Percentiles rank a stretch among this genome's conserved stretches.
Conservation (phyloP, 2,329 filamentous ascomycete species). For the Myrmaecium sp. region DNA sequence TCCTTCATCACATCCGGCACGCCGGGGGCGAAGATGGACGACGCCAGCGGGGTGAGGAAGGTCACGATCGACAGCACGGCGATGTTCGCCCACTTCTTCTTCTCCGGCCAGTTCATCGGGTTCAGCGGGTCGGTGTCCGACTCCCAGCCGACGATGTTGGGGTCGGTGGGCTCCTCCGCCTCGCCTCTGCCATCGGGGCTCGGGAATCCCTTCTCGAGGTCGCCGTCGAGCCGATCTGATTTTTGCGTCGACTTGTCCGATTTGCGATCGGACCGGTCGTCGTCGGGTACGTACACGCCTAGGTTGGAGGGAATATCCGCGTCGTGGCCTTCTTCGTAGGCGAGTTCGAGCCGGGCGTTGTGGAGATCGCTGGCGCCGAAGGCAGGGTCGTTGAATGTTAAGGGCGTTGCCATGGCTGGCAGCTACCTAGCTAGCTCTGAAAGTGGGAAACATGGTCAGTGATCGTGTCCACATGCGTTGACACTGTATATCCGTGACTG, state of each 20-base stretch:
- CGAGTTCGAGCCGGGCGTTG: conserved; percentile 9
- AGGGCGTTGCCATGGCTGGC: too few relatives aligned
- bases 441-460: too few relatives aligned
- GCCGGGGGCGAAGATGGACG: conserved; percentile 18
- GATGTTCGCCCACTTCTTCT: conserved; percentile 21
- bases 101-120: conserved; percentile 20
- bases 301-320: conserved; percentile 9
- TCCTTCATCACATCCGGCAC: conserved; percentile 13
- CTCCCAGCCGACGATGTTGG: conserved; percentile 3
- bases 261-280: too few relatives aligned
- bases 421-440: too few relatives aligned
- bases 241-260: too few relatives aligned
- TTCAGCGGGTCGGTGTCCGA: conserved; percentile 16
- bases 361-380: too few relatives aligned
- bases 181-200: too few relatives aligned
- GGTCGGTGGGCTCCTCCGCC: conserved; percentile 1
- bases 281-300: conserved; percentile 5
- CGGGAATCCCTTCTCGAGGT: conserved; percentile 1
- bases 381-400: too few relatives aligned
- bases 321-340: conserved; percentile 13
- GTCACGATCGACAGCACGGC: conserved; percentile 17
- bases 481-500: too few relatives aligned
- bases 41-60: conserved; percentile 21
- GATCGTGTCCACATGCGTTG: too few relatives aligned
- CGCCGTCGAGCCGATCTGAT: too few relatives aligned